Base-by-base conservation (phyloP, 1,139 yeast species). In the Yarrowia galli region DNA sequence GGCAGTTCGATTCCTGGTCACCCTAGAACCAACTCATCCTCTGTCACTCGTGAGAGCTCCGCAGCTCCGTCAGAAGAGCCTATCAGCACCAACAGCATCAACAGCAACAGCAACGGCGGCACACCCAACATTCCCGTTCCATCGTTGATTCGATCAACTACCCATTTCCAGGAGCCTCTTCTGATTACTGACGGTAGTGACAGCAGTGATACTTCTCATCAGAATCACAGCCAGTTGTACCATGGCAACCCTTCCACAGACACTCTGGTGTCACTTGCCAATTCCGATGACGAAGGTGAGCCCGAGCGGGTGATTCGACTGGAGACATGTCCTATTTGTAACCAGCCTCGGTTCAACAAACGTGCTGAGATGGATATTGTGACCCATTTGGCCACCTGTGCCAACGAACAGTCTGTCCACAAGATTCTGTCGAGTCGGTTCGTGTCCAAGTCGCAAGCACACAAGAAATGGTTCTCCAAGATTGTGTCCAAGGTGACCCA, bases 381-480 rank as follows among this genome's bases (percentile, higher is more conserved):
- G 28, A 88, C 92, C 1, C 99, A 95, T 79, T 84, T 93, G 71
- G 96, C 97, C 0, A 86, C 92, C 1, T 95, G 99, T 78, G 88
- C 92, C 0, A 87, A 91, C 28, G 91, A 89, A 72, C 89, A 93
- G 89, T 85, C 89, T 67, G 89, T 88, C 43, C 86, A 87, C 70
- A 86, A 88, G 72, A 76, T 90, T 20, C 78, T 91, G 49, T 86
- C 87, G 69, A 86, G 91, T 5, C 83, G 89, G 1, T 93, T 87
- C 75, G 95, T 91, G 1, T 87, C 97, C 0, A 86, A 96, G 0
- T 89, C 87, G 68, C 86, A 89, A 72, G 98, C 98, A 0, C 85
- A 95, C 3, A 88, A 91, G 72, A 85, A 95, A 71, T 92, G 98
- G 98, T 91, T 90, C 73, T 84, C 93, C 7, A 92, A 90, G 74